Conservation (phyloP, 352 stramenopile genomes). For the Pythium brachiatum region DNA sequence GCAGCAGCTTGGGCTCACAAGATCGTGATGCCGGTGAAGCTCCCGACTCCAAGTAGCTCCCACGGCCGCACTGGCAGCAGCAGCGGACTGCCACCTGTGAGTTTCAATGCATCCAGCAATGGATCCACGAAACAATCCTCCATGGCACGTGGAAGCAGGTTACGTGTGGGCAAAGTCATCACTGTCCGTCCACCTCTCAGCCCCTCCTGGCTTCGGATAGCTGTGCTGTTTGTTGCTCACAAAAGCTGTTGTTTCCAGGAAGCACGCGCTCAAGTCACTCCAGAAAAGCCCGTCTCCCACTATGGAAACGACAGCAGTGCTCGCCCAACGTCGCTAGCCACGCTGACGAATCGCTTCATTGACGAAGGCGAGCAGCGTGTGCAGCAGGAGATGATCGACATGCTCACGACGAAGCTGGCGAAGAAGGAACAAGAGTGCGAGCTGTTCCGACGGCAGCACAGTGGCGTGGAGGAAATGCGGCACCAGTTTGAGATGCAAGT, state of each 20-base stretch:
- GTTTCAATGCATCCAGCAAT: background rate
- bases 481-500: background rate
- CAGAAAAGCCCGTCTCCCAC: constrained; percentile 11
- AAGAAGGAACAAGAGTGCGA: constrained; percentile 69
- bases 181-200: constrained; percentile 28
- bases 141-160: constrained; percentile 25
- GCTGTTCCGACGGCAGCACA: constrained; percentile 37
- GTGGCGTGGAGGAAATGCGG: background rate
- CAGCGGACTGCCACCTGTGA: constrained; percentile 1
- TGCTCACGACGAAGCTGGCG: constrained; percentile 55
- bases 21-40: background rate
- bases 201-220: background rate
- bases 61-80: background rate
- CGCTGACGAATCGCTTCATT: constrained; percentile 16
- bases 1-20: too few relatives aligned
- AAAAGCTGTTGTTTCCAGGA: constrained; percentile 25
- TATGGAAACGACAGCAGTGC: background rate
- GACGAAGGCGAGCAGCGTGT: constrained; percentile 54
- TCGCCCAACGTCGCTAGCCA: background rate
- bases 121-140: background rate
- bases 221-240: background rate
- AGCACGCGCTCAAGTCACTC: constrained; percentile 24
- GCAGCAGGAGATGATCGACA: constrained; percentile 59
- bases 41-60: background rate
- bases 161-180: constrained; percentile 57